Conservation (phyloP, 805 yeast species). For the Pichia pseudocactophila region DNA sequence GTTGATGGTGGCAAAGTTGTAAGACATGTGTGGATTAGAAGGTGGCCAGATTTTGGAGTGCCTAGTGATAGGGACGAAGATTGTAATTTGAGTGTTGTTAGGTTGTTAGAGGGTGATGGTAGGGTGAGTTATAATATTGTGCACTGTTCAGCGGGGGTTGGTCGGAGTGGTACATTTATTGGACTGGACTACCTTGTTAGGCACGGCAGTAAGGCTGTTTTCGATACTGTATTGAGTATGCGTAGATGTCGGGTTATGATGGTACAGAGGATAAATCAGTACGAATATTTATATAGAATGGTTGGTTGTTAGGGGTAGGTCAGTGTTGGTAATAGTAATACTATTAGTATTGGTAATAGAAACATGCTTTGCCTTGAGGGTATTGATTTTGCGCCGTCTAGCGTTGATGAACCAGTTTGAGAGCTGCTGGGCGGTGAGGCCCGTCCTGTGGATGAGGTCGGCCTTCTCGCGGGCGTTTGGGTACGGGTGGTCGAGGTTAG, state of each 20-base stretch:
- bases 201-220: constrained; percentile 19
- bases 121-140: constrained; percentile 25
- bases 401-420: constrained; percentile 59
- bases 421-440: constrained; percentile 49
- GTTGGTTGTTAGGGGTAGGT: too few species aligned
- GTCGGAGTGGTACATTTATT: constrained; percentile 47
- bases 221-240: constrained; percentile 35
- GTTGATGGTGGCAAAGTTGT: not conserved
- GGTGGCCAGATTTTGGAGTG: constrained; percentile 13
- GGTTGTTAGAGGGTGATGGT: not conserved
- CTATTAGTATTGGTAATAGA: too few species aligned
- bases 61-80: constrained; percentile 6
- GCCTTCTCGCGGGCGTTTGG: constrained; percentile 50
- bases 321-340: too few species aligned
- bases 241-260: constrained; percentile 42
- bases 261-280: constrained; percentile 48
- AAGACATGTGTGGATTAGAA: constrained; percentile 10
- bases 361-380: constrained; percentile 33
- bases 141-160: constrained; percentile 56
- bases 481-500: constrained; percentile 50
- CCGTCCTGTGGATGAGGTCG: constrained; percentile 45
- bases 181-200: constrained; percentile 30
- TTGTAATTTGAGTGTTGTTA: constrained; percentile 3
- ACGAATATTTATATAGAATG: constrained; percentile 38
- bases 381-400: constrained; percentile 47